A percentile compares a stretch with the other conserved stretches of the same genome.
Evolutionary conservation across 257 asterid genomes (phyloP).

Genomic region (Penstemon newberryi): DNA sequence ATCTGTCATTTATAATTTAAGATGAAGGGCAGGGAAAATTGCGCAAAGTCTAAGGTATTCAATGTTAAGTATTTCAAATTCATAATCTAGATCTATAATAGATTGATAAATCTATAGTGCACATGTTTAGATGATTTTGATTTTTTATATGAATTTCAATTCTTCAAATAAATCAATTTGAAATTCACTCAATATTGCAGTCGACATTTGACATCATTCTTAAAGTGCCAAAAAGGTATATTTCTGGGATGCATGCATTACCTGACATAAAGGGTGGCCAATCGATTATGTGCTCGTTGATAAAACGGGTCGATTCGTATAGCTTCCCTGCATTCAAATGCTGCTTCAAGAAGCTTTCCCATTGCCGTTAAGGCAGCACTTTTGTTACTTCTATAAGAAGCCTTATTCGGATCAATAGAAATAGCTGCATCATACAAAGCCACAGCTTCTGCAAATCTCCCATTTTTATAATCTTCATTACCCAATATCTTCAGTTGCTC

Average conservation of each 20-base stretch:
- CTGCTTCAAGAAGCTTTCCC: constrained; percentile 93
- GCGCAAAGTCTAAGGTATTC: too few species aligned
- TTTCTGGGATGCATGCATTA: constrained; percentile 13
- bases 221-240: too few species aligned
- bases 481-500: constrained; percentile 90
- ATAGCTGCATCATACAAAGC: constrained; percentile 91
- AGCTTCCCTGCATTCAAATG: constrained; percentile 83
- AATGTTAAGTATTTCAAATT: too few species aligned
- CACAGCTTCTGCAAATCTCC: constrained; percentile 88
- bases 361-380: constrained; percentile 88
- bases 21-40: too few species aligned
- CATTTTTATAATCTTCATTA: constrained; percentile 90
- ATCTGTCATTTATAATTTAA: constrained; percentile 30
- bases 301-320: constrained; percentile 68
- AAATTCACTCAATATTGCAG: too few species aligned
- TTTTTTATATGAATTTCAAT: too few species aligned
- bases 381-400: constrained; percentile 93
- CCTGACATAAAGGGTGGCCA: constrained; percentile 74
- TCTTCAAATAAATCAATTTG: too few species aligned
- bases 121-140: too few species aligned
- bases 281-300: constrained; percentile 82
- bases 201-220: too few species aligned
- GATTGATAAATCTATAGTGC: too few species aligned
- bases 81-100: too few species aligned
- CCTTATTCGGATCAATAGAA: constrained; percentile 84